Evolutionary conservation across 257 asterid genomes (phyloP).

Genomic region (Solanum bulbocastanum): DNA sequence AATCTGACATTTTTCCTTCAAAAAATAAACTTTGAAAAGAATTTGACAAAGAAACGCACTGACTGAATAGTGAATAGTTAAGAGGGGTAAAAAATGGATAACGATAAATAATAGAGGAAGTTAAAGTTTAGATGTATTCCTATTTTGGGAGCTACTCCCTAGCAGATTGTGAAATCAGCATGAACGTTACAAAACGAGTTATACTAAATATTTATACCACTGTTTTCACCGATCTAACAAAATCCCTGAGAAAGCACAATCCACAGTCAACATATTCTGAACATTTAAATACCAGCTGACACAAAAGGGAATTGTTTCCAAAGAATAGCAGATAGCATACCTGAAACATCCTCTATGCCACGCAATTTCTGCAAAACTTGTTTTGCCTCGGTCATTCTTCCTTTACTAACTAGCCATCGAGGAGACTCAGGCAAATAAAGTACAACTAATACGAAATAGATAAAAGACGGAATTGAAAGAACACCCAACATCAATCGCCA

Average conservation of each 20-base stretch:
- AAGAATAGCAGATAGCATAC: constrained; percentile 12
- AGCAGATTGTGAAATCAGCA: not conserved
- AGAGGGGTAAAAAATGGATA: not conserved
- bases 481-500: constrained; percentile 84
- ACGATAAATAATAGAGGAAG: not conserved
- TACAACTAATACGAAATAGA: constrained; percentile 42
- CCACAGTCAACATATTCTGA: not conserved
- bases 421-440: constrained; percentile 78
- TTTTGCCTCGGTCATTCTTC: constrained; percentile 68
- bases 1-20: not conserved
- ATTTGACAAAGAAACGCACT: not conserved
- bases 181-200: not conserved
- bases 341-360: constrained; percentile 76
- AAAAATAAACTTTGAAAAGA: not conserved
- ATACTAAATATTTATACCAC: not conserved
- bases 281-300: not conserved
- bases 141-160: not conserved
- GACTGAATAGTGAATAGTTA: not conserved
- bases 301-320: not conserved
- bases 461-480: constrained; percentile 63
- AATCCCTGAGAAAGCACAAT: not conserved
- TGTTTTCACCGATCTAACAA: not conserved
- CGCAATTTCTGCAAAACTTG: constrained; percentile 57
- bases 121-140: not conserved
- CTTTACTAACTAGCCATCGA: constrained; percentile 83